Base-by-base conservation (phyloP, 2,329 filamentous ascomycete species). In the Truncatella angustata region DNA sequence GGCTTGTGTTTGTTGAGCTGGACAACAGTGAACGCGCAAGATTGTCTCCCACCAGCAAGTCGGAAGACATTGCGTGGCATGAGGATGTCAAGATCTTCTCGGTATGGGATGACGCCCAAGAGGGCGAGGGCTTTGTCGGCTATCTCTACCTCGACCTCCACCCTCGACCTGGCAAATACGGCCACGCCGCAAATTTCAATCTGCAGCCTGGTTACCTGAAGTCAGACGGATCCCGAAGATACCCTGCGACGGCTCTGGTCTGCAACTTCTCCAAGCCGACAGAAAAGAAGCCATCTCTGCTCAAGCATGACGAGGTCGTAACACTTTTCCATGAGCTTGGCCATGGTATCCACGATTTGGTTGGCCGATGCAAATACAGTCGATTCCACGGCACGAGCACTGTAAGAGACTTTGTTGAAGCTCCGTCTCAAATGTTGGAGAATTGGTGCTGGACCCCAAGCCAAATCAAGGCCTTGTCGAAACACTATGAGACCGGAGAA, bases 251-350 rank as follows among this genome's bases (percentile, higher is more conserved):
- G 0, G 87, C 89, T 1, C 76, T 93, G 10, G 88, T 93, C 10
- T 93, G 89, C 79, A 93, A 93, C 73, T 93, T 93, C 68, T 88
- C 85, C 65, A 92, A 92, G 71, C 87, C 89, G 2, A 88, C 87
- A 1, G 74, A 82, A 9, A 87, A 81, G 65, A 91, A 91, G 69
- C 89, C 89, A 4, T 88, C 84, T 20, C 77, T 93, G 3, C 79
- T 94, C 37, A 91, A 92, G 77, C 90, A 93, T 63, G 85, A 90
- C 50, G 88, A 93, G 68, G 87, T 92, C 2, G 85, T 91, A 10
- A 92, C 89, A 0, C 79, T 93, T 9, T 93, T 94, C 80, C 88
- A 94, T 63, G 86, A 89, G 66, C 75, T 88, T 1, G 85, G 85
- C 26, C 85, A 88, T 63, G 86, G 84, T 23, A 88, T 88, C 51